Conservation (phyloP, 2,329 filamentous ascomycete genomes). For the Parascedosporium putredinis region DNA sequence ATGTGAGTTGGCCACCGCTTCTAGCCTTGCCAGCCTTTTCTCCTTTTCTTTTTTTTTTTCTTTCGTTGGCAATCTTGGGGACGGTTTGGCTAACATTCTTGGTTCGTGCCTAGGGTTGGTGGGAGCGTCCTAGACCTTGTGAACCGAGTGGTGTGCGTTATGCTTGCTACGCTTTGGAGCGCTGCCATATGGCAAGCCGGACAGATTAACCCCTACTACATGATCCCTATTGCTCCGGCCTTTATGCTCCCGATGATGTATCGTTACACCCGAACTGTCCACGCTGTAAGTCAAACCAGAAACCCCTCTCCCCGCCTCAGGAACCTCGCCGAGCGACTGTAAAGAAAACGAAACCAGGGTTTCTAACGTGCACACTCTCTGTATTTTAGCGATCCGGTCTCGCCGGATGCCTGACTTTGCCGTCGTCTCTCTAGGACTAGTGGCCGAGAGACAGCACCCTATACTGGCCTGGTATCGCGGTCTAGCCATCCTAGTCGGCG, state of each 20-base stretch:
- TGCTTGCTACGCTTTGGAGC: slow-evolving; percentile 45
- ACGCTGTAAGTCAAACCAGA: slow-evolving; percentile 29
- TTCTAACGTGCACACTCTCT: too few relatives aligned
- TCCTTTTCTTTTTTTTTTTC: neutral
- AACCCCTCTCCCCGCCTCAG: too few relatives aligned
- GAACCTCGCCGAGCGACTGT: neutral
- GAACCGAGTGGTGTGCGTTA: slow-evolving; percentile 35
- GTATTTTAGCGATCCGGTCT: slow-evolving; percentile 39
- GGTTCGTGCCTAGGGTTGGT: slow-evolving; percentile 34
- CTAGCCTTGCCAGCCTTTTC: too few relatives aligned
- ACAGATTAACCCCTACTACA: slow-evolving; percentile 42
- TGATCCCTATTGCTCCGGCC: slow-evolving; percentile 42
- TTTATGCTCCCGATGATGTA: slow-evolving; percentile 53
- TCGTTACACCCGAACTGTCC: slow-evolving; percentile 41
- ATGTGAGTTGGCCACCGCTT: slow-evolving; percentile 21
- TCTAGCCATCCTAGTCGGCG: slow-evolving; percentile 40
- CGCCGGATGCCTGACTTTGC: slow-evolving; percentile 48
- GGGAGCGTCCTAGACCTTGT: slow-evolving; percentile 48
- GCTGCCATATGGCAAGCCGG: slow-evolving; percentile 39
- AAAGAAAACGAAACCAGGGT: too few relatives aligned
- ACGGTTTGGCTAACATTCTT: too few relatives aligned
- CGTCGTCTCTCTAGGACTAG: slow-evolving; percentile 37
- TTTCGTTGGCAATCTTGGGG: neutral
- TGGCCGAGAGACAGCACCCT: slow-evolving; percentile 18
- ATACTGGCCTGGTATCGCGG: slow-evolving; percentile 36